A percentile compares a stretch with the other conserved stretches of the same genome.
Conservation (phyloP, 257 asterid species). For the Striga asiatica region DNA sequence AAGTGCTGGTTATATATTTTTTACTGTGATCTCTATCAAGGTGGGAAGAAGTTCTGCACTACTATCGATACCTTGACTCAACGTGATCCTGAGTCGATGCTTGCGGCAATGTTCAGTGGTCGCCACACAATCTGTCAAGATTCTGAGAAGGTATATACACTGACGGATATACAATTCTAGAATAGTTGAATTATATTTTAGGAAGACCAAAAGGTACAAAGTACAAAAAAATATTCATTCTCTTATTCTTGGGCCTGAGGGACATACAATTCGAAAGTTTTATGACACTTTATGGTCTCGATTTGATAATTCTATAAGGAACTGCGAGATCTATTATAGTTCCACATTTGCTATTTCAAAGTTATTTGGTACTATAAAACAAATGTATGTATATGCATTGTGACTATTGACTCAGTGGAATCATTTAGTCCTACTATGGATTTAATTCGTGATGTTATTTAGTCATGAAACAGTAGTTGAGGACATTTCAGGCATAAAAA, state of each 20-base stretch:
- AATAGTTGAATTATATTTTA: not conserved
- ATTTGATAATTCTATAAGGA: not conserved
- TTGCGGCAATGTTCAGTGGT: slow-evolving; percentile 95
- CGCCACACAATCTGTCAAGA: slow-evolving; percentile 68
- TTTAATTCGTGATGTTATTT: not conserved
- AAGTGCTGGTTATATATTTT: not conserved
- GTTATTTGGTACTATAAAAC: not conserved
- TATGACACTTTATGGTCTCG: not conserved
- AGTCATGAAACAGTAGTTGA: not conserved
- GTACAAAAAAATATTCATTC: not conserved
- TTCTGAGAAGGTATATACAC: slow-evolving; percentile 47
- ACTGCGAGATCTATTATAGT: not conserved
- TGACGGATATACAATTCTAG: not conserved
- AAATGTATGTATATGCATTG: not conserved
- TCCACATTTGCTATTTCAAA: not conserved
- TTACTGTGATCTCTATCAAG: slow-evolving; percentile 23
- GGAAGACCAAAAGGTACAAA: not conserved
- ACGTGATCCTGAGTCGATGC: slow-evolving; percentile 91
- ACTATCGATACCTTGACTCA: slow-evolving; percentile 75
- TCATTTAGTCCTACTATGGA: not conserved
- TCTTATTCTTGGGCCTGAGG: not conserved
- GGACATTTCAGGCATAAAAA: not conserved
- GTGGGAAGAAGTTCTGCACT: slow-evolving; percentile 83
- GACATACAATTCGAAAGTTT: not conserved
- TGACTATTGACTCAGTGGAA: slow-evolving; percentile 1